Evolutionary conservation across 2,329 filamentous ascomycete genomes (phyloP), one percentile per base, ranked within the genome.

Genomic region (Colletotrichum trifolii): DNA sequence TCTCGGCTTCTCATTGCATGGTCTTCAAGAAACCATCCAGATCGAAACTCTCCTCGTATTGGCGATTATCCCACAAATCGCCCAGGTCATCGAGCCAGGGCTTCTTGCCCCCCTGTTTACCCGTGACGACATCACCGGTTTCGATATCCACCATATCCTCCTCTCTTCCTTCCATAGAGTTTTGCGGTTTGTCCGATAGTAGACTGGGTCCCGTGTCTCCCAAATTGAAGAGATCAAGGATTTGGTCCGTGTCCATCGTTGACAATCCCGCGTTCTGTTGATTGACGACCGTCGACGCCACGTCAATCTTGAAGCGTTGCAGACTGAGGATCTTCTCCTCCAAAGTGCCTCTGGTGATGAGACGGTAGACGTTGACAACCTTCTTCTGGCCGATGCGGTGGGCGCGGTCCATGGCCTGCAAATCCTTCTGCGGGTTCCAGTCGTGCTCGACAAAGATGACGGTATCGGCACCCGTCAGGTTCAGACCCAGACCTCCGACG

Each of bases 361-460:
- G 85, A 33, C 96, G 93, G 79, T 99, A 99, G 13, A 99, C 96
- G 74, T 99, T 99, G 71, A 99, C 96, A 42, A 98, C 96, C 86
- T 98, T 99, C 88, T 99, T 99, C 82, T 99, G 96, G 2, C 96
- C 96, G 72, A 99, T 98, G 71, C 96, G 90, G 83, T 99, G 96
- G 8, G 96, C 96, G 66, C 96, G 93, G 75, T 99, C 96, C 96
- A 99, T 99, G 70, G 96, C 96, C 75, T 99, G 96, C 70, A 99
- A 88, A 78, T 99, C 96, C 78, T 97, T 97, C 76, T 99, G 96
- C 38, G 96, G 96, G 76, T 99, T 99, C 96, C 96, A 99, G 78
- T 99, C 96, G 78, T 99, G 96, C 79, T 99, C 96, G 36, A 99
- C 96, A 73, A 99, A 99, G 71, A 99, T 99, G 77, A 99, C 96